Evolutionary conservation across 2,329 filamentous ascomycete species (phyloP), one percentile per base, ranked within the genome.

Genomic region (Fusarium austroafricanum): DNA sequence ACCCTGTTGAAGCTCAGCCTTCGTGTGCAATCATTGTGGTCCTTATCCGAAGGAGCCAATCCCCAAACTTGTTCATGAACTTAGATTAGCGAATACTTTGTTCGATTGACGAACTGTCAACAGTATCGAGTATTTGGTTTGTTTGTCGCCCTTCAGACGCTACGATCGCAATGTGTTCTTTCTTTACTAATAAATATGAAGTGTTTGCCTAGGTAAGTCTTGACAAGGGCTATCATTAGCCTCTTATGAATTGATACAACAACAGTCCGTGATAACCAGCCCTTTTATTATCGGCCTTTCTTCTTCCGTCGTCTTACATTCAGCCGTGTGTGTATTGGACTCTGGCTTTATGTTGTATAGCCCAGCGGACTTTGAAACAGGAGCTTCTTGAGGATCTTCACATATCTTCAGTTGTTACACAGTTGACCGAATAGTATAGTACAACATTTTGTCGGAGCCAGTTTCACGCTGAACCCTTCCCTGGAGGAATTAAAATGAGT

Each of bases 1-100:
- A 31, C 29, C 60, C 49, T 38, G 43, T 31, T 38, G 17, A 23
- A 57, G 50, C 66, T 59, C 65, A 68, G 66, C 65, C 65, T 58
- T 65, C 52, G 40, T 44, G 21, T 59, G 21, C 26, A 37, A 61
- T 46, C 43, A 31, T 46, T 38, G 23, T 42, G 51, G 23, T n/a
- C 42, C 42, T 46, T 37, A 21, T 55, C 56, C 50, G 21, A 37
- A 23, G 14, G 21, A 23, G 10, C 37, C 38, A 51, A 43, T 44
- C 18, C 29, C 38, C 43, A 8, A n/a, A n/a, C 33, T 12, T 26
- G 15, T 43, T 18, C 11, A 21, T 10, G 20, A 39, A 18, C n/a
- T 15, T 18, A 26, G n/a, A 28, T 52, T 52, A 20, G 21, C 35
- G 11, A 40, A 37, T 39, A 33, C 26, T 28, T 51, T 28, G 43